Percentiles rank a stretch among this genome's conserved stretches.
phyloP scores from a whole-genome alignment of 176 grass and related monocot species.

The Carex littledalei region DNA sequence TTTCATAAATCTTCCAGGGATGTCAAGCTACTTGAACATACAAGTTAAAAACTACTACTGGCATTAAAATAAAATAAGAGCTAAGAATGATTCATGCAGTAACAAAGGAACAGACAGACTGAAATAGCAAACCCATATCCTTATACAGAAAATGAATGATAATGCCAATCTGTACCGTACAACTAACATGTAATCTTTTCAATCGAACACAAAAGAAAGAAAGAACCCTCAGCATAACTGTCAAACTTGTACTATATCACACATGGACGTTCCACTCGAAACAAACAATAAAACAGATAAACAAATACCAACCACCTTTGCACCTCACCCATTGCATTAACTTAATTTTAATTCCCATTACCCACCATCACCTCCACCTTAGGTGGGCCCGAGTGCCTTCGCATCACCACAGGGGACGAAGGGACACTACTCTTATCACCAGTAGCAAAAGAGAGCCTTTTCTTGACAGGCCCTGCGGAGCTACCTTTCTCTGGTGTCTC shows the following conservation, averaged over 20 bases:
- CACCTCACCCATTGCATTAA: conserved; percentile 26
- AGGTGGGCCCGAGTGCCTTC: conserved; percentile 78
- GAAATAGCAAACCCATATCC: conserved; percentile 10
- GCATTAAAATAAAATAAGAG: neutral
- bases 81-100: neutral
- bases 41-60: neutral
- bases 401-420: conserved; percentile 27
- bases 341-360: conserved; percentile 26
- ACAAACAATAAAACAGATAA: conserved; percentile 21
- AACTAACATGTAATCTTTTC: conserved; percentile 15
- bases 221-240: neutral
- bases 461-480: conserved; percentile 48
- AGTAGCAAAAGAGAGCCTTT: conserved; percentile 67
- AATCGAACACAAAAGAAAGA: conserved; percentile 13
- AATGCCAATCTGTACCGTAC: conserved; percentile 15
- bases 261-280: conserved; percentile 20
- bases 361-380: conserved; percentile 55
- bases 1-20: neutral
- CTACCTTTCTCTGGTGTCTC: conserved; percentile 54
- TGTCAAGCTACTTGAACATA: neutral
- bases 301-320: conserved; percentile 12
- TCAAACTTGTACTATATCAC: conserved; percentile 22
- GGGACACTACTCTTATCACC: conserved; percentile 30
- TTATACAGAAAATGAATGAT: conserved; percentile 26
- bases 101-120: neutral